Percentiles rank a stretch among this genome's conserved stretches.
Evolutionary conservation across 306 rosid species (phyloP).

Genomic region (Delonix regia): DNA sequence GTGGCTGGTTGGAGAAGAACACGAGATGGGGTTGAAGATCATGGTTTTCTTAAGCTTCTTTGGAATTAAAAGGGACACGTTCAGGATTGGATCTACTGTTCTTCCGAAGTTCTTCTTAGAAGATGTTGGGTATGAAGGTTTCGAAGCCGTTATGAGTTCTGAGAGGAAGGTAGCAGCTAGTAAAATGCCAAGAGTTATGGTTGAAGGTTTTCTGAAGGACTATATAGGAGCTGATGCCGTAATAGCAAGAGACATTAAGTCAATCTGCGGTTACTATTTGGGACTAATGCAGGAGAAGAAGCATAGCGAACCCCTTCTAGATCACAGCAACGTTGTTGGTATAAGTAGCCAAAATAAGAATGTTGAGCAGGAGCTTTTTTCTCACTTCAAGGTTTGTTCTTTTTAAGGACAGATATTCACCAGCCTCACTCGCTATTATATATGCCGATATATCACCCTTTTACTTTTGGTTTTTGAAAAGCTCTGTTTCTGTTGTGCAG

Average conservation of each 20-base stretch:
- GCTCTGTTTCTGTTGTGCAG: conserved; percentile 39
- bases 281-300: conserved; percentile 50
- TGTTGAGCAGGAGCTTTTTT: conserved; percentile 41
- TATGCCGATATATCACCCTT: no score
- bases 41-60: conserved; percentile 69
- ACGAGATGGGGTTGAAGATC: conserved; percentile 47
- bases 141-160: conserved; percentile 54
- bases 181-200: conserved; percentile 68
- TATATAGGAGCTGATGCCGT: conserved; percentile 59
- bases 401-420: conserved; percentile 2
- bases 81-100: conserved; percentile 58
- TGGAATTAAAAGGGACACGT: conserved; percentile 51
- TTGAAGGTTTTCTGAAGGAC: conserved; percentile 62
- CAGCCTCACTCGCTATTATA: background rate
- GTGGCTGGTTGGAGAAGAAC: conserved; percentile 52
- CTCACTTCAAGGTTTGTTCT: conserved; percentile 35
- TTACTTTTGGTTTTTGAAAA: background rate
- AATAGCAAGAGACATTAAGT: conserved; percentile 61
- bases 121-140: conserved; percentile 63
- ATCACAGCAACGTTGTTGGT: conserved; percentile 30
- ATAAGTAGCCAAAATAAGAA: conserved; percentile 40
- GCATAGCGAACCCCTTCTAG: background rate
- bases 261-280: conserved; percentile 60
- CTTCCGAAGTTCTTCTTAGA: conserved; percentile 70
- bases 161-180: conserved; percentile 53